Conservation (phyloP, 176 grass and related monocot genomes). For the Pontederia crassipes region DNA sequence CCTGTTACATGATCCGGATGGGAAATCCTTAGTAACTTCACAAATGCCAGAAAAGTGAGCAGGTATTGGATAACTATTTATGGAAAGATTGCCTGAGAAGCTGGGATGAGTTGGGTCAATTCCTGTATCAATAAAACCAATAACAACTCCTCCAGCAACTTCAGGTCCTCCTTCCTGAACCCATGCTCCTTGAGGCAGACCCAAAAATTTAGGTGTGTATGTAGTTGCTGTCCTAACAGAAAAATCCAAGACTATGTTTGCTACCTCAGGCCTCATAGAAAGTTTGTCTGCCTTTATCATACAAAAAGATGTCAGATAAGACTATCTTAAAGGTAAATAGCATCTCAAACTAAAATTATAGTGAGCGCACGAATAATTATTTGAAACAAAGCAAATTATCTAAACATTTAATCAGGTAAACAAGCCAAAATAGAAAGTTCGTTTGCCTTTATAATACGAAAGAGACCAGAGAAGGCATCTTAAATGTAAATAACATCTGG, state of each 20-base stretch:
- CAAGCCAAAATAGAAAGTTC: too few relatives aligned
- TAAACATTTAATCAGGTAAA: too few relatives aligned
- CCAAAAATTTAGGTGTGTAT: constrained; percentile 64
- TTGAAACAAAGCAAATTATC: too few relatives aligned
- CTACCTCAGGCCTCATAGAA: constrained; percentile 1
- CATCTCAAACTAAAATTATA: too few relatives aligned
- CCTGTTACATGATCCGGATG: constrained; percentile 49
- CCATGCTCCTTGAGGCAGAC: constrained; percentile 59
- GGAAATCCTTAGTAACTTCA: constrained; percentile 54
- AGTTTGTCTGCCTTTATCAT: constrained; percentile 42
- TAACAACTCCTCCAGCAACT: constrained; percentile 53
- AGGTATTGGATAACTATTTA: constrained; percentile 15
- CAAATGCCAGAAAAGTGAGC: constrained; percentile 73
- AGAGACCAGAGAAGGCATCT: too few relatives aligned
- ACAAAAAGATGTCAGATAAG: constrained; percentile 32
- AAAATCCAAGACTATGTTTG: constrained; percentile 34
- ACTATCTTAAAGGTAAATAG: neutral
- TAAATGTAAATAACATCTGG: too few relatives aligned
- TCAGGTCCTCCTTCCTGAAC: constrained; percentile 50
- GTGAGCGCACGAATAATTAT: too few relatives aligned
- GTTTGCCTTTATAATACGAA: too few relatives aligned
- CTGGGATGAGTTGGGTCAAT: constrained; percentile 79
- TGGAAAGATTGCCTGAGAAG: constrained; percentile 30
- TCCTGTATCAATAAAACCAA: constrained; percentile 92
- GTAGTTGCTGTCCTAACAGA: constrained; percentile 78